Evolutionary conservation across 139 green algal genomes (phyloP).

Genomic region (Bryopsis sp.): DNA sequence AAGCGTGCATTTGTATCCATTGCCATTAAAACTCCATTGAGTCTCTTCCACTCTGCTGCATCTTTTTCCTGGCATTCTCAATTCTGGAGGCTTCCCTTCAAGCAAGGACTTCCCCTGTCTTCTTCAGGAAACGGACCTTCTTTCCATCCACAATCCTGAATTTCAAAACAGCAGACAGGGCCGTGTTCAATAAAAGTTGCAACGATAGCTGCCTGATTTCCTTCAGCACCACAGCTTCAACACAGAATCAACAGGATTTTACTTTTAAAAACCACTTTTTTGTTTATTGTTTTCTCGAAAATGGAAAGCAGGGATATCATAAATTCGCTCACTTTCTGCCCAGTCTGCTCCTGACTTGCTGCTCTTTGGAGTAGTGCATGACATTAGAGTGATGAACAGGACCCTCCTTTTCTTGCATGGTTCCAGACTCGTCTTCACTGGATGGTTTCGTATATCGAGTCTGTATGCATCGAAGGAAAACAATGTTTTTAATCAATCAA

Average conservation of each 20-base stretch:
- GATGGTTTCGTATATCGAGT: constrained; percentile 65
- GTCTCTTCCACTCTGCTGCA: too few relatives aligned
- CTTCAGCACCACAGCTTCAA: neutral
- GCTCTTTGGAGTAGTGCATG: constrained; percentile 76
- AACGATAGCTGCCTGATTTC: neutral
- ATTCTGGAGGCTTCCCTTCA: too few relatives aligned
- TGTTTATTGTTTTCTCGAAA: neutral
- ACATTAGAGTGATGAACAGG: constrained; percentile 96
- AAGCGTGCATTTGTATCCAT: too few relatives aligned
- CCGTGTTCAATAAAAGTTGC: neutral
- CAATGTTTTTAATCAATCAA: neutral
- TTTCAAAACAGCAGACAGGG: constrained; percentile 20
- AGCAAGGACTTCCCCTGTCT: constrained; percentile 84
- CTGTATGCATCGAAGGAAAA: constrained; percentile 15
- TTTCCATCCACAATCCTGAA: constrained; percentile 41
- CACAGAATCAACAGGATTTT: neutral
- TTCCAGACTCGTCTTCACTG: constrained; percentile 36
- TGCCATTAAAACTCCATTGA: too few relatives aligned
- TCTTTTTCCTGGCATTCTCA: too few relatives aligned
- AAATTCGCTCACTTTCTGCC: constrained; percentile 48
- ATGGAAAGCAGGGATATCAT: neutral
- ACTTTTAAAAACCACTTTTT: neutral
- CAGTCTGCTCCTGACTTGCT: constrained; percentile 53
- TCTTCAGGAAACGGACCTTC: constrained; percentile 79
- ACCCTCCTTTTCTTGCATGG: constrained; percentile 74